Evolutionary conservation across 1,284 basidiomycete species (phyloP).

Genomic region (Meripilus lineatus): DNA sequence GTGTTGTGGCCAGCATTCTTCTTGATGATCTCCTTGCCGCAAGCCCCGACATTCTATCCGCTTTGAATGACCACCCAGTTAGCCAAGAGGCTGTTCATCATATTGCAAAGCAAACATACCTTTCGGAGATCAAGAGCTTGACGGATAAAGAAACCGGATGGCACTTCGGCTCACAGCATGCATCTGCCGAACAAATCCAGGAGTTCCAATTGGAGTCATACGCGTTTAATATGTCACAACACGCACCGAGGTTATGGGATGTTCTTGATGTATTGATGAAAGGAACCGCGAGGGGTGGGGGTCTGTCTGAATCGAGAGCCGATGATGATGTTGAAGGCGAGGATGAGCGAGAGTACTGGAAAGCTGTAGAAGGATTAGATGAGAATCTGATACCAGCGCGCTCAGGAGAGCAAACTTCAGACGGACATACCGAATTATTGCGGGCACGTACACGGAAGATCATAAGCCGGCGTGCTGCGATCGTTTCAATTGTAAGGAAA

Average conservation of each 20-base stretch:
- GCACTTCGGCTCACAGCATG: constrained; percentile 16
- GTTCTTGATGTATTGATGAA: neutral
- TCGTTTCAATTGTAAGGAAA: neutral
- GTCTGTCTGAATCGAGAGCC: neutral
- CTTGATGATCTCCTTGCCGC: too few species aligned
- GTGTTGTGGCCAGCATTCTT: too few species aligned
- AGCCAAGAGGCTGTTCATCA: too few species aligned
- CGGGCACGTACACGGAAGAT: neutral
- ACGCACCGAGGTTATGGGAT: constrained; percentile 11
- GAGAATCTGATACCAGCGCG: neutral
- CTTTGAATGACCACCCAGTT: too few species aligned
- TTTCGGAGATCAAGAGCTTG: too few species aligned
- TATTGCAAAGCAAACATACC: too few species aligned
- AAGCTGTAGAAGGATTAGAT: neutral
- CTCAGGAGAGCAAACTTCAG: neutral
- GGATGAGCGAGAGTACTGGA: neutral
- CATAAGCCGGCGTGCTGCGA: neutral
- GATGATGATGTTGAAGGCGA: neutral
- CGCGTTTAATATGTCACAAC: constrained; percentile 5
- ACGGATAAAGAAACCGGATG: too few species aligned
- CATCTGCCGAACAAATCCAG: constrained; percentile 11
- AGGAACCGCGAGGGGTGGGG: neutral
- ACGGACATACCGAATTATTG: neutral
- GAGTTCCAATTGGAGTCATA: constrained; percentile 13
- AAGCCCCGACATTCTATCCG: too few species aligned